Evolutionary conservation across 169 alveolate species (phyloP).

Genomic region (Plasmodium coatneyi): DNA sequence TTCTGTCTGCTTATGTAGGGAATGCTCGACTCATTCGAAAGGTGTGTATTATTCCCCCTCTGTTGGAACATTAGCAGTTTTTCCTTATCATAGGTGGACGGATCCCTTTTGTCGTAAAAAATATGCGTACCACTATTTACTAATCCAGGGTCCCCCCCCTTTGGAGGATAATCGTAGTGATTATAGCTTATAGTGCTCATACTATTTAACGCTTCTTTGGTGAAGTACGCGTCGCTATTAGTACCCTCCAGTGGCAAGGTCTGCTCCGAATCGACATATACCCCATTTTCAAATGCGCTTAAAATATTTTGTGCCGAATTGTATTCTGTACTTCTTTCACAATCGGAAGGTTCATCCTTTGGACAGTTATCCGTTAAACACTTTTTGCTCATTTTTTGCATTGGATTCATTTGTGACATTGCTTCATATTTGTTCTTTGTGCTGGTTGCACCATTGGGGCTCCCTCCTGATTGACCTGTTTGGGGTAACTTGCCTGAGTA

Average conservation of each 20-base stretch:
- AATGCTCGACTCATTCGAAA: neutral
- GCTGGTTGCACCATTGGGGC: neutral
- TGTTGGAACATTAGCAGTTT: neutral
- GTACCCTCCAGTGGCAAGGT: conserved; percentile 1
- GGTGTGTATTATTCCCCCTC: neutral
- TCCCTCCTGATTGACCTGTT: neutral
- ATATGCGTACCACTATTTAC: neutral
- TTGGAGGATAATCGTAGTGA: neutral
- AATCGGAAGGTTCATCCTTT: neutral
- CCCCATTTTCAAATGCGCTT: neutral
- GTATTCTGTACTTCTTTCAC: neutral
- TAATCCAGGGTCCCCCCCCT: neutral
- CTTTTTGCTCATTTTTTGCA: neutral
- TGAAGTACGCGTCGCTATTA: neutral
- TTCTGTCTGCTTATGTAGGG: neutral
- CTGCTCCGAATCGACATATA: conserved; percentile 8
- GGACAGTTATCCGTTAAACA: neutral
- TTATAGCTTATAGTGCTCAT: neutral
- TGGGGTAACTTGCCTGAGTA: neutral
- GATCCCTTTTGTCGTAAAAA: neutral
- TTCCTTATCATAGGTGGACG: neutral
- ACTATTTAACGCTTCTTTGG: conserved; percentile 1
- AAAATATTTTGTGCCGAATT: conserved; percentile 53
- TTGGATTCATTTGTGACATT: neutral
- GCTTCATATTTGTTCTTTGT: neutral